Evolutionary conservation across 2,329 filamentous ascomycete species (phyloP).

Genomic region (Ophiostoma australiae): DNA sequence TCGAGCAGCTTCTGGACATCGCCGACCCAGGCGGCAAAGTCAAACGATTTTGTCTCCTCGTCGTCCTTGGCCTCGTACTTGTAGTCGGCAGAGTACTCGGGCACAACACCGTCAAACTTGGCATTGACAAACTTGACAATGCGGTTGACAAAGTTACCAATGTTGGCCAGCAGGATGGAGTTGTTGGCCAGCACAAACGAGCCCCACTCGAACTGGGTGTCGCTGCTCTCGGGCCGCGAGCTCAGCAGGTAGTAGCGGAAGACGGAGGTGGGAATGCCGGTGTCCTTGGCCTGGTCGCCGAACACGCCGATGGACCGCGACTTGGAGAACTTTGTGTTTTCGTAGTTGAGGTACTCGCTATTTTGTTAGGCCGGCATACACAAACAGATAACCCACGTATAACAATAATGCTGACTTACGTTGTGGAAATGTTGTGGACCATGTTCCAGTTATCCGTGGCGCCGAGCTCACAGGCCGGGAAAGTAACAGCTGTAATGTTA

Average conservation of each 20-base stretch:
- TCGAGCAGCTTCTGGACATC: conserved; percentile 63
- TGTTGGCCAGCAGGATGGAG: conserved; percentile 73
- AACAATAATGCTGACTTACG: conserved; percentile 33
- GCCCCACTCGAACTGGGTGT: conserved; percentile 53
- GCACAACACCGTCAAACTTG: conserved; percentile 67
- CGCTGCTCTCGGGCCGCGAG: conserved; percentile 76
- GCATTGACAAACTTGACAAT: conserved; percentile 71
- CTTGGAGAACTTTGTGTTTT: conserved; percentile 89
- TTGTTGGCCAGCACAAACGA: conserved; percentile 82
- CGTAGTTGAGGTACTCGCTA: conserved; percentile 77
- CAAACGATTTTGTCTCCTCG: conserved; percentile 41
- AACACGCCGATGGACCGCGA: conserved; percentile 86
- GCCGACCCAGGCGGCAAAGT: conserved; percentile 50
- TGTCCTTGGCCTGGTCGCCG: conserved; percentile 81
- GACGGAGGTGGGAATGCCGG: conserved; percentile 77
- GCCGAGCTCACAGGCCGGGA: conserved; percentile 80
- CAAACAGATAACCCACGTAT: too few relatives aligned
- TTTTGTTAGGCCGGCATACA: not conserved
- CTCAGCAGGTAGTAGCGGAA: conserved; percentile 90
- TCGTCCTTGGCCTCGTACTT: not conserved
- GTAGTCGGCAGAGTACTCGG: conserved; percentile 55
- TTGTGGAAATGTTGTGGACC: conserved; percentile 81
- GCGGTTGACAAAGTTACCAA: conserved; percentile 70
- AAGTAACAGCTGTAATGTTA: conserved; percentile 59
- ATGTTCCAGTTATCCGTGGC: conserved; percentile 83